Evolutionary conservation across 164 flowering plant species (phyloP).

Genomic region (Warburgia ugandensis): DNA sequence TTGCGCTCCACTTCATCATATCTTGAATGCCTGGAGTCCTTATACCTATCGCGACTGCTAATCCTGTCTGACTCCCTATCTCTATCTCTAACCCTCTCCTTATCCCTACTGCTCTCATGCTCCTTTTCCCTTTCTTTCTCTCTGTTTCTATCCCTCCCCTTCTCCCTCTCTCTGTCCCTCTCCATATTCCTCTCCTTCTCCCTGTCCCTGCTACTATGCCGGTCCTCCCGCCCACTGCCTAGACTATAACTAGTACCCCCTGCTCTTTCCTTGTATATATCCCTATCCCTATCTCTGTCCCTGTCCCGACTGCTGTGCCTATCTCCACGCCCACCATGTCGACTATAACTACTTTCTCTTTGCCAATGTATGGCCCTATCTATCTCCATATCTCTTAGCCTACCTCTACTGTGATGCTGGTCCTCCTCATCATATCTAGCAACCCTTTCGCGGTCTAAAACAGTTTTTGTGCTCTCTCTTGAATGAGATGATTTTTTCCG

Average conservation of each 20-base stretch:
- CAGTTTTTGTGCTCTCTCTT: constrained; percentile 16
- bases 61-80: too few species aligned
- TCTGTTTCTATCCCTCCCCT: constrained; percentile 11
- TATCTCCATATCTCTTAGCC: constrained; percentile 2
- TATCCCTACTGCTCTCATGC: constrained; percentile 20
- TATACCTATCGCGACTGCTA: constrained; percentile 22
- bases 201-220: constrained; percentile 20
- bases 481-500: constrained; percentile 10
- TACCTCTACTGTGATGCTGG: constrained; percentile 1
- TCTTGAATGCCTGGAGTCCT: constrained; percentile 11
- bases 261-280: constrained; percentile 15
- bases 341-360: constrained; percentile 28
- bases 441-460: constrained; percentile 21
- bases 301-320: constrained; percentile 20
- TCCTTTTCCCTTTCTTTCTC: constrained; percentile 21
- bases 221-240: constrained; percentile 3
- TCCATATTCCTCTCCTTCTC: constrained; percentile 14
- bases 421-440: constrained; percentile 2
- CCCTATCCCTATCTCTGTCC: constrained; percentile 2
- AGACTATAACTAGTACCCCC: too few species aligned
- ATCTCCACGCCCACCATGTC: constrained; percentile 21
- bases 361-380: constrained; percentile 22
- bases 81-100: constrained; percentile 23
- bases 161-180: constrained; percentile 10
- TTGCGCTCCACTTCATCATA: constrained; percentile 13